These are phyloP conservation scores for Tetrastigma voinierianum DNA, from an alignment of 164 flowering plant genomes.

Conservation along the genomic window DNA sequence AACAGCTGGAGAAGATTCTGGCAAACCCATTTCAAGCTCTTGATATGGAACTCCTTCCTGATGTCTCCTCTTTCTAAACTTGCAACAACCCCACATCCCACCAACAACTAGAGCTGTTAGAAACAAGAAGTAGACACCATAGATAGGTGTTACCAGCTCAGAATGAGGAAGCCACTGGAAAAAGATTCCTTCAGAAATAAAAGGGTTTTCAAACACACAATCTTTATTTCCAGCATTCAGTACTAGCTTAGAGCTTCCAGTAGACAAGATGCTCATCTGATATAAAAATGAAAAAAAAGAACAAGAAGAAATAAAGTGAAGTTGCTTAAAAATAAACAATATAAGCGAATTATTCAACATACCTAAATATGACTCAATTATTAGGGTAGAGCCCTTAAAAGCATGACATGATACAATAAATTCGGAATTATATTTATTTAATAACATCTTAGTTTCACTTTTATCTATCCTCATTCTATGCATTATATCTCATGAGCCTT, in stretches of 20 bases:
- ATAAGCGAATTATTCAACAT: no score
- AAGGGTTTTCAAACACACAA: slow-evolving; percentile 31
- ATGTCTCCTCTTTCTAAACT: slow-evolving; percentile 25
- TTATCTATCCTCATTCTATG: no score
- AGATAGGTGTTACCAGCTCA: slow-evolving; percentile 46
- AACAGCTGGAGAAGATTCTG: slow-evolving; percentile 19
- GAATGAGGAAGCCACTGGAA: slow-evolving; percentile 35
- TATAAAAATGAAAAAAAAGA: no score
- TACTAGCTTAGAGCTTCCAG: slow-evolving; percentile 3
- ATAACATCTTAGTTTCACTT: no score
- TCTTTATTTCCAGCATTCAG: slow-evolving; percentile 36
- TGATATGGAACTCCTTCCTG: slow-evolving; percentile 42
- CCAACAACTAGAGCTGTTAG: slow-evolving; percentile 39
- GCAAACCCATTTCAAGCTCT: slow-evolving; percentile 57
- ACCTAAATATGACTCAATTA: no score
- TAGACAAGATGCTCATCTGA: slow-evolving; percentile 16
- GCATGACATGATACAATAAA: no score
- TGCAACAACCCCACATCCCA: slow-evolving; percentile 47
- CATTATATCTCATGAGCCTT: no score
- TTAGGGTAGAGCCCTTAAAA: no score
- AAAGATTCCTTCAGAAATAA: slow-evolving; percentile 11
- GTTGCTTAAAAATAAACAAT: neutral
- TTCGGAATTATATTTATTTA: no score
- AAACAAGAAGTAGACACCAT: slow-evolving; percentile 56
- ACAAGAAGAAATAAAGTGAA: neutral